Conservation (phyloP, 371 early-diverging fungal species). For the Edhazardia aedis region DNA sequence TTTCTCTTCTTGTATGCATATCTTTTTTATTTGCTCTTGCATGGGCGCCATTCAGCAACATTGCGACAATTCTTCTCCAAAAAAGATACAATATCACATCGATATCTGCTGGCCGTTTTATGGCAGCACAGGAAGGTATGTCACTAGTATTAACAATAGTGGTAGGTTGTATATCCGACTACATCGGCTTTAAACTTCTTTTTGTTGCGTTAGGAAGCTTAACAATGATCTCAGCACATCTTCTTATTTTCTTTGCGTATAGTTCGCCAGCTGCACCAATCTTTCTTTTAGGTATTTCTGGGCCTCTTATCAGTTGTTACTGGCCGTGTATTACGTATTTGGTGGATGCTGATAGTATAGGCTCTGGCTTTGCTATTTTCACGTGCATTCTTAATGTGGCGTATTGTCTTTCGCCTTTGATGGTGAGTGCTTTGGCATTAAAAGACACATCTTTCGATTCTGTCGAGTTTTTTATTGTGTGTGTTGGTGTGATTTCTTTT, state of each 20-base stretch:
- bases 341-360: slow-evolving; percentile 21
- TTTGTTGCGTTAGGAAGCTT: slow-evolving; percentile 24
- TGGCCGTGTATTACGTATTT: slow-evolving; percentile 44
- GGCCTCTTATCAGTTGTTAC: slow-evolving; percentile 32
- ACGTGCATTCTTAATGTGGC: slow-evolving; percentile 34
- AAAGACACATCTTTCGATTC: slow-evolving; percentile 3
- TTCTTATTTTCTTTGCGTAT: slow-evolving; percentile 9
- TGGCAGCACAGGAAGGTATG: slow-evolving; percentile 30
- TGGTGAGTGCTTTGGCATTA: slow-evolving; percentile 9
- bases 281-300: slow-evolving; percentile 21
- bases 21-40: slow-evolving; percentile 27
- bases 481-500: neutral
- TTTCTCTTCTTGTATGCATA: slow-evolving; percentile 19
- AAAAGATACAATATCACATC: slow-evolving; percentile 16
- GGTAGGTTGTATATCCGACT: slow-evolving; percentile 25
- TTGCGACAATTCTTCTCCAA: slow-evolving; percentile 38
- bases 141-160: slow-evolving; percentile 14
- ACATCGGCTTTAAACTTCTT: slow-evolving; percentile 29
- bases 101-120: slow-evolving; percentile 16
- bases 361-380: slow-evolving; percentile 30
- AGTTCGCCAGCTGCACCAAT: slow-evolving; percentile 8
- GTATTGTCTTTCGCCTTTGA: slow-evolving; percentile 31
- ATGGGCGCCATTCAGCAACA: slow-evolving; percentile 38
- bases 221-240: slow-evolving; percentile 24
- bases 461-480: slow-evolving; percentile 6